Conservation (phyloP, 371 early-diverging fungal genomes). For the Entomophthora muscae region DNA sequence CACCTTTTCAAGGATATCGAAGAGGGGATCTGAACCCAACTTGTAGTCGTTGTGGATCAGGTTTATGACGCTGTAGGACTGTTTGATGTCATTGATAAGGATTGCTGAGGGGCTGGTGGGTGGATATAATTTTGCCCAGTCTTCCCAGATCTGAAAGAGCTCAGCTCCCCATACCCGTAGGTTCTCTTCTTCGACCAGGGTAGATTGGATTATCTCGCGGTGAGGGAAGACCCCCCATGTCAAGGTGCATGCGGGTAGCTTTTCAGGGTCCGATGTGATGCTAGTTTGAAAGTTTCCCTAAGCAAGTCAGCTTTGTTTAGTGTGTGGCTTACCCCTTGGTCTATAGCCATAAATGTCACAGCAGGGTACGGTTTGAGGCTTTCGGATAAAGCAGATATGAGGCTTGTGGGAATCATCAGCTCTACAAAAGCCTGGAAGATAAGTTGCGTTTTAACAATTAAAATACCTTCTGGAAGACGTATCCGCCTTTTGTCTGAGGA, state of each 20-base stretch:
- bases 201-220: conserved; percentile 84
- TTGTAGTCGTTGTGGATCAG: conserved; percentile 82
- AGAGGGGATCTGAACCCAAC: conserved; percentile 26
- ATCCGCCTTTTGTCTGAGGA: conserved; percentile 52
- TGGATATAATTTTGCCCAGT: conserved; percentile 71
- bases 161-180: conserved; percentile 86
- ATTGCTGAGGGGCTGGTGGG: conserved; percentile 26
- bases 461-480: conserved; percentile 74
- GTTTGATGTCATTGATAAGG: conserved; percentile 38
- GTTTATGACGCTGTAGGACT: conserved; percentile 73
- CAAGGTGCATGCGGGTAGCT: conserved; percentile 51
- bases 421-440: conserved; percentile 43
- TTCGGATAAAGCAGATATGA: conserved; percentile 14
- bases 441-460: not conserved
- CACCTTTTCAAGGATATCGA: conserved; percentile 17
- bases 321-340: not conserved
- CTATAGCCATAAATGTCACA: not conserved
- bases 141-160: conserved; percentile 75
- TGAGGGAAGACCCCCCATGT: conserved; percentile 97
- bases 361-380: not conserved
- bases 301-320: not conserved
- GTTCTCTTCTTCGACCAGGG: conserved; percentile 70
- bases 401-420: conserved; percentile 53
- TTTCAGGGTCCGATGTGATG: conserved; percentile 19
- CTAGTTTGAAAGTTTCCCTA: conserved; percentile 59